Conservation (phyloP, 495 filamentous ascomycete genomes). For the Talaromyces adpressus region DNA sequence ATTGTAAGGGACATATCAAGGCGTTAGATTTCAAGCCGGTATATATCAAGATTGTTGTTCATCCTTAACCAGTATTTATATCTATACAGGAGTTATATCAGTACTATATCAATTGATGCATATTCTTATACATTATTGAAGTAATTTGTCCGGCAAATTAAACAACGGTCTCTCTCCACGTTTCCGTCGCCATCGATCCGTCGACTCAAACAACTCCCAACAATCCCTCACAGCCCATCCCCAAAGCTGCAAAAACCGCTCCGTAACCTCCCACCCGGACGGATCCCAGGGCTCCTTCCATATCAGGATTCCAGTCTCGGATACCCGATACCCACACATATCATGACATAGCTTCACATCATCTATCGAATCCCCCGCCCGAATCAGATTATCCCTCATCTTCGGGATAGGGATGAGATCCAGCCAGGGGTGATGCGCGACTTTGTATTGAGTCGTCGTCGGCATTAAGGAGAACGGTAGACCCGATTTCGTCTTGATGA, state of each 20-base stretch:
- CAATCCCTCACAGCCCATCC: constrained; percentile 33
- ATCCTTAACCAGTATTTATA: background rate
- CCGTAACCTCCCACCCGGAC: constrained; percentile 35
- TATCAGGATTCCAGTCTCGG: constrained; percentile 24
- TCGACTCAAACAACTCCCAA: constrained; percentile 27
- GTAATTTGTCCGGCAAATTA: too few relatives aligned
- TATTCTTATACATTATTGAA: background rate
- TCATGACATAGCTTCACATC: constrained; percentile 35
- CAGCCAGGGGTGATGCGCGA: constrained; percentile 33
- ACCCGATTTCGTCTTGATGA: background rate
- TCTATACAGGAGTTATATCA: background rate
- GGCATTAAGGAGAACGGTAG: constrained; percentile 25
- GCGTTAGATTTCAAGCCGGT: background rate
- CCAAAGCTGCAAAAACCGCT: constrained; percentile 31
- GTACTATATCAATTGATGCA: background rate
- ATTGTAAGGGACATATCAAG: background rate
- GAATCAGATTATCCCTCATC: constrained; percentile 30
- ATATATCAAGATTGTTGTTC: background rate
- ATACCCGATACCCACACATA: constrained; percentile 18
- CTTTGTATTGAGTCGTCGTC: constrained; percentile 26
- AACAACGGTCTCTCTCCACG: constrained; percentile 24
- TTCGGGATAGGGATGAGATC: constrained; percentile 30
- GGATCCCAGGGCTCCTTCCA: constrained; percentile 40
- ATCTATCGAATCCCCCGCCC: constrained; percentile 28
- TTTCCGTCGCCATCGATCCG: constrained; percentile 33